Percentiles rank a stretch among this genome's conserved stretches.
These are phyloP conservation scores for Pseudopyricularia cyperi DNA, from an alignment of 2,329 filamentous ascomycete species.

Conservation along the genomic window DNA sequence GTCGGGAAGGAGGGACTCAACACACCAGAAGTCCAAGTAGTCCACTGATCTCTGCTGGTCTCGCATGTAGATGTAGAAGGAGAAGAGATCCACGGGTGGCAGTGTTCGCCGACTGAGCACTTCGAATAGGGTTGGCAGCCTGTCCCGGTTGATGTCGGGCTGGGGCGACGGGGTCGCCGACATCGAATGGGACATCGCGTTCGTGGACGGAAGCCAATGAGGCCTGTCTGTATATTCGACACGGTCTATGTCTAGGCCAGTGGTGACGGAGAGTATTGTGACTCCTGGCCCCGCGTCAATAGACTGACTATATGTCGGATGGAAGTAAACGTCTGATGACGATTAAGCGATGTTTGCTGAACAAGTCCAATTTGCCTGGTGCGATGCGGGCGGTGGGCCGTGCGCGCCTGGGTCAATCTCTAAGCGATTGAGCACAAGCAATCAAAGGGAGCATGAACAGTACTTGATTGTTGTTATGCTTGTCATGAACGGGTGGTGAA, in stretches of 20 bases:
- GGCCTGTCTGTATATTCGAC: not conserved
- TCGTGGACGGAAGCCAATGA: not conserved
- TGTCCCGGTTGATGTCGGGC: conserved; percentile 57
- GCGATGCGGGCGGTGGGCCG: not conserved
- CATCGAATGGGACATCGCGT: conserved; percentile 22
- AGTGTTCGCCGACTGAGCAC: conserved; percentile 89
- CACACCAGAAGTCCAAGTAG: conserved; percentile 95
- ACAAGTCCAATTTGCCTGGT: not conserved
- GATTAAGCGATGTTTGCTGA: not conserved
- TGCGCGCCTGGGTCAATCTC: not conserved
- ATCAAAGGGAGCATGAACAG: not conserved
- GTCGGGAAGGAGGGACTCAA: conserved; percentile 3
- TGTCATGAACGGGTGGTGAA: not conserved
- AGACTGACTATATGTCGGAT: too few relatives aligned
- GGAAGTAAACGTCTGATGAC: too few relatives aligned
- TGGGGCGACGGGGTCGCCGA: conserved; percentile 35
- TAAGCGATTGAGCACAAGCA: not conserved
- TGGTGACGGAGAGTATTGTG: not conserved
- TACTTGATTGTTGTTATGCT: not conserved
- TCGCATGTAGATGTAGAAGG: conserved; percentile 99
- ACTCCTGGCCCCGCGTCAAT: too few relatives aligned
- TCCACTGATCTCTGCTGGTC: conserved; percentile 97
- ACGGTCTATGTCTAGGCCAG: not conserved
- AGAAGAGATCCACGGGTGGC: conserved; percentile 91
- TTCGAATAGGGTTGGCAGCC: conserved; percentile 89